phyloP scores from a whole-genome alignment of 2,329 filamentous ascomycete genomes.

The Xylariales sp. region DNA sequence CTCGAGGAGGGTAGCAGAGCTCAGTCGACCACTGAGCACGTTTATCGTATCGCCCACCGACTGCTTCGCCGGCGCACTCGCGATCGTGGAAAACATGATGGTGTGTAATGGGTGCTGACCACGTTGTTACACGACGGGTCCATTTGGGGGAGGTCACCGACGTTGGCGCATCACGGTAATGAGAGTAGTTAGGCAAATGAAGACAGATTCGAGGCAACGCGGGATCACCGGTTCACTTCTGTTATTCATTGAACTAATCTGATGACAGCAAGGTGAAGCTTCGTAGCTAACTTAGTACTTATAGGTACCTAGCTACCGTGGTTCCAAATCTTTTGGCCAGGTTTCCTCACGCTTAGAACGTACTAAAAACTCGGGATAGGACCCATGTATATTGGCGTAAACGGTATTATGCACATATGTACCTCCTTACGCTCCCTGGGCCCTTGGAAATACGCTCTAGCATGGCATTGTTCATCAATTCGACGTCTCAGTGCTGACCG shows the following conservation, averaged over 20 bases:
- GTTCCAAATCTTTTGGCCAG: conserved; percentile 1
- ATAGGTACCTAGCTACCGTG: background rate
- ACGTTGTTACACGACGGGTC: conserved; percentile 19
- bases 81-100: conserved; percentile 59
- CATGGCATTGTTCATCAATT: no score
- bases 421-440: no score
- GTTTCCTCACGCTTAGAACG: background rate
- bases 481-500: no score
- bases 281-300: no score
- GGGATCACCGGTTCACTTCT: no score
- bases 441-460: no score
- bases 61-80: conserved; percentile 83
- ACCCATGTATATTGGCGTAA: no score
- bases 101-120: conserved; percentile 20
- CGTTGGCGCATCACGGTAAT: conserved; percentile 17
- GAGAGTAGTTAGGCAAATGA: background rate
- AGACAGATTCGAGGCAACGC: background rate
- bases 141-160: conserved; percentile 25
- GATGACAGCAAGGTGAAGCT: no score
- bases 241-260: no score
- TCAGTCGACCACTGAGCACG: conserved; percentile 79
- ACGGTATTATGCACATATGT: no score
- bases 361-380: background rate
- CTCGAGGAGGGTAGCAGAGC: conserved; percentile 86
- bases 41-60: conserved; percentile 93